Evolutionary conservation across 306 rosid genomes (phyloP), one percentile per base, ranked within the genome.

Genomic region (Fragaria iinumae): DNA sequence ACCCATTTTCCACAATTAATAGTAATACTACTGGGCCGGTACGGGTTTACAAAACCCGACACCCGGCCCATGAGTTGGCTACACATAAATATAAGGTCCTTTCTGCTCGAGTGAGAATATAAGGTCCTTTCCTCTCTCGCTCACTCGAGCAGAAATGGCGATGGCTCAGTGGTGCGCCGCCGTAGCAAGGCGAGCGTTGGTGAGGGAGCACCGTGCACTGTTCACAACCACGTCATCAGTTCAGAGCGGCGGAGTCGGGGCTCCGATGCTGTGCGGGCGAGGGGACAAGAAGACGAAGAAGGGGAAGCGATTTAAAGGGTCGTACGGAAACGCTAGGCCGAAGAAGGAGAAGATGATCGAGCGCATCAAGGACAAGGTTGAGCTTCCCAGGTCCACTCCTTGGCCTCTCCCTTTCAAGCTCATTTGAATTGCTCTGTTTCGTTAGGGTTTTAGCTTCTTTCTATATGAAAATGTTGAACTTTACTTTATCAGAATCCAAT

Each of bases 391-490:
- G 89, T 92, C 97, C 9, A 89, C 98, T 76, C 98, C 98, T 78
- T 94, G 98, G 98, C 98, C 98, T 80, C 97, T 94, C 62, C 95
- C 98, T 44, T 92, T 94, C 90, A 94, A 94, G 89, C 97, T 94
- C 73, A 88, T 91, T 78, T 94, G 82, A 93, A 72, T 59, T 29
- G 23, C 18, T 53, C 68, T 47, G 16, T 8, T 69, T 25, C 29
- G 1, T 57, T 55, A 48, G 69, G 69, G 32, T 74, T 59, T 74
- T 27, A 59, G 52, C 68, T 73, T 12, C 27, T 55, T 20, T 55
- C 9, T 55, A 55, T 20, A 53, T 20, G 3, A 9, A 8, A 7
- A 49, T 50, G 17, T 11, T 60, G 38, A 12, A 62, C 34, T 23
- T 9, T 20, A 12, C 1, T 53, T 13, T 14, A 13, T 64, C 44